Base-by-base conservation (phyloP, 495 filamentous ascomycete genomes). In the Aspergillus asperescens region DNA sequence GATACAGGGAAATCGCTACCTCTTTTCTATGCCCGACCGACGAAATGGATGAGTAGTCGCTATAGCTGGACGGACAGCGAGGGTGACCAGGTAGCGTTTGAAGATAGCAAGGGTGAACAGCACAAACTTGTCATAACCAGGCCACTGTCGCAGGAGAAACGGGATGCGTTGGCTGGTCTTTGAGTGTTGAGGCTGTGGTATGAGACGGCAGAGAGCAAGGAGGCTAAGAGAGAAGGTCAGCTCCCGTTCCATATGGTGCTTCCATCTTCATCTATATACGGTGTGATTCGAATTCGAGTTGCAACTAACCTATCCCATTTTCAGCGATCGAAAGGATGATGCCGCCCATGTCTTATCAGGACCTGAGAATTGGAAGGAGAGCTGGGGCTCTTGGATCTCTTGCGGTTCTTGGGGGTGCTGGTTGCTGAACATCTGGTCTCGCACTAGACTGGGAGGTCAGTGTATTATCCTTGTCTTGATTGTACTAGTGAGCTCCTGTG, bases 151-250 rank as follows among this genome's bases (percentile, higher is more conserved):
- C 44, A 44, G 39, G 50, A 48, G 12, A 16, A 43, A 18, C 54
- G 54, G 39, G 58, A 60, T 54, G 58, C 58, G 19, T 13, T 57
- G 39, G 54, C 54, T 8, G 58, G 50, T 12, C 28, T 41, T 12
- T 60, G 58, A 54, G 7, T 56, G 16, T 41, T 60, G 49, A 38
- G 58, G 40, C 38, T 60, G 5, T 60, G 58, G 58, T 34, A 54
- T 32, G 54, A 60, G 20, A 57, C 44, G 20, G 54, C 58, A 0
- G 58, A 60, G 24, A 60, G 54, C 22, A 56, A 32, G 28, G 19
- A 60, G 22, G 58, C 58, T 8, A 56, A 45, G 15, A 50, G 40
- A 35, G 58, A 60, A 50, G 39, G 58, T 60, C 3, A 52, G 57
- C n/a, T n/a, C n/a, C n/a, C n/a, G n/a, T n/a, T n/a, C n/a, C n/a